Evolutionary conservation across 163 green algal species (phyloP).

Genomic region (Scenedesmus sp.): DNA sequence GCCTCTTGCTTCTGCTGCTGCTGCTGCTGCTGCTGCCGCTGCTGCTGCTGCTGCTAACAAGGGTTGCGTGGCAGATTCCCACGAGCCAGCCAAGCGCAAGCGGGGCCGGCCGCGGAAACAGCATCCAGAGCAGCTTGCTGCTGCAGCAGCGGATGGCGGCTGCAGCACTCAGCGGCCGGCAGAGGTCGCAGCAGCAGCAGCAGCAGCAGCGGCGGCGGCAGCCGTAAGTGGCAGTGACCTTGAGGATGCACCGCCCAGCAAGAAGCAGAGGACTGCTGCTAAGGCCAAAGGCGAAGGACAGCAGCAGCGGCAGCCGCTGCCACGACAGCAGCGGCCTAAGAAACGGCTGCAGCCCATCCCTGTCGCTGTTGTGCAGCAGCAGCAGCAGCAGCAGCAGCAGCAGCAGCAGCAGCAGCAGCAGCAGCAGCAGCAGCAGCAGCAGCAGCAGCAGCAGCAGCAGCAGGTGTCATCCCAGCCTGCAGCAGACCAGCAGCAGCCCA

Average conservation of each 20-base stretch:
- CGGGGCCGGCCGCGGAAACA: background rate
- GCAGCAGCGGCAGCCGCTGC: background rate
- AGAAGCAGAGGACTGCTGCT: background rate
- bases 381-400: slow-evolving; percentile 1
- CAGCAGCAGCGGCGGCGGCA: background rate
- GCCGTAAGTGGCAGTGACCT: background rate
- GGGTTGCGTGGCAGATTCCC: no score
- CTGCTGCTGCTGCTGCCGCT: background rate
- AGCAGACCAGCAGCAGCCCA: background rate
- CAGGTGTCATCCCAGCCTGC: background rate
- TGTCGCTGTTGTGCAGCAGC: background rate
- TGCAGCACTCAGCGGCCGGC: no score
- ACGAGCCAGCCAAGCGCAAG: background rate
- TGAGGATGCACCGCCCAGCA: slow-evolving; percentile 1
- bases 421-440: background rate
- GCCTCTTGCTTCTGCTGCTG: background rate
- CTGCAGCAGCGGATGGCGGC: no score
- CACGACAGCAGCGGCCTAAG: background rate
- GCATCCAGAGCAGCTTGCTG: no score
- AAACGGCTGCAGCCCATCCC: background rate
- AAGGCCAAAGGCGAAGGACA: background rate
- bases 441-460: background rate
- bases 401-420: background rate
- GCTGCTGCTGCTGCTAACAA: background rate
- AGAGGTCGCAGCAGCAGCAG: background rate